Evolutionary conservation across 306 rosid genomes (phyloP), one percentile per base, ranked within the genome.

Genomic region (Dicorynia guianensis): DNA sequence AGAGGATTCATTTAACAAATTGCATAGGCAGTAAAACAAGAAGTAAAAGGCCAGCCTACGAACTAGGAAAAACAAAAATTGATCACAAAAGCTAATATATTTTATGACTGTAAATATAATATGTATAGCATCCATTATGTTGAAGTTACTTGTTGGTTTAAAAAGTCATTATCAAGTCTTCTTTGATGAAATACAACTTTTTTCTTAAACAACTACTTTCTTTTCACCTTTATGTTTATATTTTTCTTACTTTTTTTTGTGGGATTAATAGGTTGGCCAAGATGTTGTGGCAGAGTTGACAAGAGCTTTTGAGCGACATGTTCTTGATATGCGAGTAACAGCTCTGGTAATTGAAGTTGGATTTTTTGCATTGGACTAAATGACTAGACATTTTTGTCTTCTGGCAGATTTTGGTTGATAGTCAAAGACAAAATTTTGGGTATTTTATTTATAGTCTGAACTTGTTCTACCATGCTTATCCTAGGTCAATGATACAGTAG

Each of bases 401-500:
- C 13, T 12, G 1, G 13, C 11, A 11, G 25, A 11, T n/a, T 46
- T 47, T 67, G 4, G 57, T 36, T 10, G 48, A 38, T 53, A 25
- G 30, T 6, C 38, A 8, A 15, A 67, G 55, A 57, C n/a, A 18
- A 65, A 8, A 56, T 55, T 14, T 55, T 19, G 12, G 44, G 48
- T 40, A n/a, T 8, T 8, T 12, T 7, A 18, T 15, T 56, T 18
- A 56, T 36, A 7, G 4, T 20, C 18, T 56, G 17, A 56, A 39
- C 66, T 71, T 5, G 57, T 9, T 40, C 20, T 18, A 1, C 15
- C 8, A 1, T 55, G 62, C 35, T 49, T 66, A 77, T 77, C 69
- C 85, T 60, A 89, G 95, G 95, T 89, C 53, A 89, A 89, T 84
- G 95, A 89, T 76, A 89, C 95, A 15, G 82, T 89, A 33, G 95